Evolutionary conservation across 208 protist species (phyloP).

Genomic region (Trypanosoma scelopori): DNA sequence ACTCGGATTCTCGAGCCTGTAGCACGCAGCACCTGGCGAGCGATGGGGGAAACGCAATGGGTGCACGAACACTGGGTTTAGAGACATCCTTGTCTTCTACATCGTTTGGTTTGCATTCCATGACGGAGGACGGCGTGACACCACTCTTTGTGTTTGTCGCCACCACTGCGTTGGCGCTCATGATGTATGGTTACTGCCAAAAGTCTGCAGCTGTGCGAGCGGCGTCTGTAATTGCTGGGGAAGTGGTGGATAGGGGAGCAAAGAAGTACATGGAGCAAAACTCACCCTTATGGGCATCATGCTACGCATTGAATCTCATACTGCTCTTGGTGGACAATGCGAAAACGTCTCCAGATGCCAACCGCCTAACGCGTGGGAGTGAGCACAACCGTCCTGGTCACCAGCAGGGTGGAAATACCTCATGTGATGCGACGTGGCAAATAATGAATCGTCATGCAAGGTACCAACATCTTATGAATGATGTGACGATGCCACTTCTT

Average conservation of each 20-base stretch:
- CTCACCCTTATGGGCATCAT: conserved; percentile 19
- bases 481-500: conserved; percentile 24
- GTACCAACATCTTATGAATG: conserved; percentile 24
- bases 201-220: conserved; percentile 21
- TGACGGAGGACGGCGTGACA: conserved; percentile 1
- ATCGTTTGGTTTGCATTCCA: conserved; percentile 17
- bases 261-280: conserved; percentile 15
- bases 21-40: not conserved
- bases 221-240: conserved; percentile 15
- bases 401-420: conserved; percentile 26
- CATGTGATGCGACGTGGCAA: conserved; percentile 16
- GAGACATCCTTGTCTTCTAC: not conserved
- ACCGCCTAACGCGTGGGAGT: conserved; percentile 21
- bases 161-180: conserved; percentile 12
- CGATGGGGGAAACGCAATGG: not conserved
- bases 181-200: conserved; percentile 21
- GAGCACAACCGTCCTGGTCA: conserved; percentile 26
- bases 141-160: conserved; percentile 25
- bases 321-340: conserved; percentile 25
- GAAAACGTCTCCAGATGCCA: conserved; percentile 23
- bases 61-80: not conserved
- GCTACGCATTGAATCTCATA: conserved; percentile 22
- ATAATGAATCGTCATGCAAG: conserved; percentile 23
- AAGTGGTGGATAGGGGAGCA: conserved; percentile 14
- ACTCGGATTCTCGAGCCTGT: not conserved